phyloP scores from a whole-genome alignment of 352 stramenopile species.

The Phytophthora pinifolia region DNA sequence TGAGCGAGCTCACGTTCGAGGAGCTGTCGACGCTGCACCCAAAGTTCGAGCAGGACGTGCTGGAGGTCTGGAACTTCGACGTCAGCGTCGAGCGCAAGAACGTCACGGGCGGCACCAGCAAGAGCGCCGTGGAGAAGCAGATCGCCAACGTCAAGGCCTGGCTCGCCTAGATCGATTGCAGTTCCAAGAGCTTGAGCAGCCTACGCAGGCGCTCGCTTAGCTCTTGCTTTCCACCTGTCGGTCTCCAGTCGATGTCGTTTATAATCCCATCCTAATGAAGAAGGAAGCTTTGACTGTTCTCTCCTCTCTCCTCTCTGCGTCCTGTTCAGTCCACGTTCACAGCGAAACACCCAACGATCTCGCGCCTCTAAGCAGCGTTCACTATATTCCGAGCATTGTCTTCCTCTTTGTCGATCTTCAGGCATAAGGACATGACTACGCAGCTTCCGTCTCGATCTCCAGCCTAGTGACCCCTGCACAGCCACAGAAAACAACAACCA shows the following conservation, averaged over 20 bases:
- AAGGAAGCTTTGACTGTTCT: background rate
- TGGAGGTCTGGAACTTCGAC: conserved; percentile 91
- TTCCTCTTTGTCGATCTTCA: too few relatives aligned
- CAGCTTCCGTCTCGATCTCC: background rate
- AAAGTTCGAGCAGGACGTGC: conserved; percentile 90
- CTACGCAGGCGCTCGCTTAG: background rate
- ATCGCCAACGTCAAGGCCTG: conserved; percentile 75
- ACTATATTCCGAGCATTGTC: conserved; percentile 26
- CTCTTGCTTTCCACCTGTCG: conserved; percentile 1
- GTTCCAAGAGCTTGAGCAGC: background rate
- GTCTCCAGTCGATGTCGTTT: conserved; percentile 6
- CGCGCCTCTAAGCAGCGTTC: conserved; percentile 3
- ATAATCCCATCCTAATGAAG: conserved; percentile 19
- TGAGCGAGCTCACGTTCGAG: conserved; percentile 89
- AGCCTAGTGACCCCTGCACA: conserved; percentile 33
- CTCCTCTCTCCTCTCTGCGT: background rate
- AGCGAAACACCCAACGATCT: background rate
- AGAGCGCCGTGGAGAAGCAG: conserved; percentile 77
- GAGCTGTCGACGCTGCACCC: conserved; percentile 88
- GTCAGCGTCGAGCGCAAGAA: conserved; percentile 91
- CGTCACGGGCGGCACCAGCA: conserved; percentile 82
- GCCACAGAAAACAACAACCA: conserved; percentile 3
- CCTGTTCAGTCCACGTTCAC: background rate
- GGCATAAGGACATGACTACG: conserved; percentile 2
- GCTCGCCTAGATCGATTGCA: conserved; percentile 37